Evolutionary conservation across 371 early-diverging fungal species (phyloP), one percentile per base, ranked within the genome.

Genomic region (Syncephalis fuscata): DNA sequence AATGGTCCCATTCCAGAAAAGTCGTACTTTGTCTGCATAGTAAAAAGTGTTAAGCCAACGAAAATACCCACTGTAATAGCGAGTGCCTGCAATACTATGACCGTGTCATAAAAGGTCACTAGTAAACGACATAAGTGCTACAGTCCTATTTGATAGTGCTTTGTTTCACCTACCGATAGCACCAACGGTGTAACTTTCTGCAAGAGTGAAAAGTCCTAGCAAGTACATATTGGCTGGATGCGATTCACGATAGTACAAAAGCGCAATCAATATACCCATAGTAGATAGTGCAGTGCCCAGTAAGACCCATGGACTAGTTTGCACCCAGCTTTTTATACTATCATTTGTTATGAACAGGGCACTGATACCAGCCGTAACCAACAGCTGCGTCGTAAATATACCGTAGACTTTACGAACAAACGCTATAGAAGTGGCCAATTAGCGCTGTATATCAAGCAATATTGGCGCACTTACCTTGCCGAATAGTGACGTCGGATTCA

Each of bases 361-460:
- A 4, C 74, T 69, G 25, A 80, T 55, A 2, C 60, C 56, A 8
- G 66, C 58, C 3, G 85, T 82, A n/a, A 66, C 60, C 0, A 73
- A 55, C 10, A 87, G 47, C 59, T 85, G 84, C 3, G 54, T 59
- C 0, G 76, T 65, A n/a, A 87, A 63, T 39, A 87, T 83, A 4
- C 76, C 69, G 53, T 84, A 85, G 2, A 87, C 85, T 58, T 87
- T 87, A 58, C 83, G 65, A 19, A 85, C 65, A 62, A 87, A 87
- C 41, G 70, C 79, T 66, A 60, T 51, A 45, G 19, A 25, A 5
- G 17, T 44, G 21, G 26, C 2, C 24, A 21, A 39, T 11, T 26
- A 46, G n/a, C 16, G 10, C 21, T n/a, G n/a, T n/a, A 14, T 47
- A 22, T 21, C 42, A 24, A 45, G 37, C 11, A 9, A 40, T 23